Percentiles rank a stretch among this genome's conserved stretches.
Conservation (phyloP, 345 rosid genomes). For the Draba incana region DNA sequence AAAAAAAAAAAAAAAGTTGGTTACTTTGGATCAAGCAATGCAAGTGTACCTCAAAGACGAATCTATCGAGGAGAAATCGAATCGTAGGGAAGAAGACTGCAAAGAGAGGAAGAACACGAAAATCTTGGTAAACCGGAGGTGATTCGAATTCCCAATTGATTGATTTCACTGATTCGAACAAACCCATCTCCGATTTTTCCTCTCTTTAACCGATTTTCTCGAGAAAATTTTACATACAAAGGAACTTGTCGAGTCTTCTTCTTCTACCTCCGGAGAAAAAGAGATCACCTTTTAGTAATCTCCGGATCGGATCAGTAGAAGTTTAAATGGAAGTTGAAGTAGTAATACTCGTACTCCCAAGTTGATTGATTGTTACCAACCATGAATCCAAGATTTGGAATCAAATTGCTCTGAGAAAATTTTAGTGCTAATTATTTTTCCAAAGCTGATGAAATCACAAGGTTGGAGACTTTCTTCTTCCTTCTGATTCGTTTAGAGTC, state of each 20-base stretch:
- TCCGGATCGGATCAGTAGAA: constrained; percentile 1
- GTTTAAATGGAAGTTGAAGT: constrained; percentile 17
- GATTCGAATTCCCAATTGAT: constrained; percentile 75
- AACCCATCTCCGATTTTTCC: constrained; percentile 51
- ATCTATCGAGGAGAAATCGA: constrained; percentile 87
- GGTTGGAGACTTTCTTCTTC: neutral
- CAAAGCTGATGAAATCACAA: constrained; percentile 9
- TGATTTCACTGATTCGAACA: constrained; percentile 48
- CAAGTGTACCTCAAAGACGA: constrained; percentile 73
- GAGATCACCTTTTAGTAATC: neutral
- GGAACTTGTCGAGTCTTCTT: neutral
- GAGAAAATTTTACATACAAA: constrained; percentile 6
- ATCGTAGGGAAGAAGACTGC: constrained; percentile 70
- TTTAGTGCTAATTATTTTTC: neutral
- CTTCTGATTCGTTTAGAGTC: constrained; percentile 2
- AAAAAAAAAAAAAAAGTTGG: too few species aligned
- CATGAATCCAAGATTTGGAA: constrained; percentile 7
- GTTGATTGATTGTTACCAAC: constrained; percentile 26
- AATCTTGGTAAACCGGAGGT: constrained; percentile 71
- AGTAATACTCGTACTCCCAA: constrained; percentile 1
- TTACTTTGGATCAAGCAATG: neutral
- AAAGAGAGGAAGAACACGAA: constrained; percentile 68
- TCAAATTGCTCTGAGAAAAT: neutral
- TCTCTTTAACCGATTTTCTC: constrained; percentile 25
- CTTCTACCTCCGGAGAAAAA: constrained; percentile 3